Evolutionary conservation across 2,329 filamentous ascomycete species (phyloP), one percentile per base, ranked within the genome.

Genomic region (Aspergillus novofumigatus): DNA sequence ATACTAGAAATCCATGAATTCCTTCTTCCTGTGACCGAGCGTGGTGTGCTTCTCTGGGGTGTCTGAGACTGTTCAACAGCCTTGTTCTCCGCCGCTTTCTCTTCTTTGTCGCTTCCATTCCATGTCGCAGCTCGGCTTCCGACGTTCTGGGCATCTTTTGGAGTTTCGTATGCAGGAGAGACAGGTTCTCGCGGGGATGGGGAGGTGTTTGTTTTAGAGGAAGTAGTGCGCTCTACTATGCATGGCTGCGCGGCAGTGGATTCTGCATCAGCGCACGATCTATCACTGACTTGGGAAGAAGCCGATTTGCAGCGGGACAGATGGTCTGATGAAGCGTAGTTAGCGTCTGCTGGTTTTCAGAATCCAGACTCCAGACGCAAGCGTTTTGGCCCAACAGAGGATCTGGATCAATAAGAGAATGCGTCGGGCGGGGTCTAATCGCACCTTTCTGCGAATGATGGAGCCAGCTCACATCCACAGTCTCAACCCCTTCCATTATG

Each of bases 1-100:
- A 97, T 86, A 69, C 86, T 96, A 56, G 90, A 91, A 68, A 97
- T 92, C 94, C 94, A 99, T 14, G 92, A 96, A 60, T 86, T 87
- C 55, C 85, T 78, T 62, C 91, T 83, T 53, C 85, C 80, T 6
- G 64, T 62, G 11, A 74, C 65, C 6, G 69, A 61, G 65, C 68
- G 71, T 7, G 66, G 67, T 4, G 65, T 58, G 23, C 63, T 70
- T 57, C 67, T 71, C 47, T 65, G 67, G 17, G 64, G 17, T 11
- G 56, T 54, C 17, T 64, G 62, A 8, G 67, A 61, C n/a, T 63
- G 47, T 3, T 58, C 64, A 14, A 62, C 59, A 35, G 53, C 42
- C 53, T 68, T 73, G 25, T 55, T 55, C 14, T 70, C 66, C 26
- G 58, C 58, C 3, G 28, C 17, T 41, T 64, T 66, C 26, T 68